Conservation (phyloP, 1,284 basidiomycete species). For the Moniliophthora roreri region DNA sequence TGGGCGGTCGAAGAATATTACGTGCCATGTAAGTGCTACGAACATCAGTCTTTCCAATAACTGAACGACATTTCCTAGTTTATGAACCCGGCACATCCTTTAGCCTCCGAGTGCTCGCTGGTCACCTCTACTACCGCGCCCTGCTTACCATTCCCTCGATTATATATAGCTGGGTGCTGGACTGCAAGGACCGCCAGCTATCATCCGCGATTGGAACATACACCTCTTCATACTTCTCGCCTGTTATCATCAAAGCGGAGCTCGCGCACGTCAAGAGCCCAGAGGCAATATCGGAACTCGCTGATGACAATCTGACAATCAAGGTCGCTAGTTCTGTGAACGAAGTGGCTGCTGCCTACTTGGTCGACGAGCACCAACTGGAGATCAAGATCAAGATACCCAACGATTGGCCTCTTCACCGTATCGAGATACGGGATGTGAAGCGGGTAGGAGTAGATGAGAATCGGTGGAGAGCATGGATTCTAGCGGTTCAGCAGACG, state of each 20-base stretch:
- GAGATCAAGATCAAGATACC: conserved; percentile 91
- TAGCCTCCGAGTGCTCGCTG: conserved; percentile 73
- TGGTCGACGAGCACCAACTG: conserved; percentile 92
- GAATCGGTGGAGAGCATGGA: conserved; percentile 91
- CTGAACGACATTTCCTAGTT: conserved; percentile 38
- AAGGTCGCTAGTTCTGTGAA: conserved; percentile 71
- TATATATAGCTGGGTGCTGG: conserved; percentile 83
- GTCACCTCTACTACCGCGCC: conserved; percentile 87
- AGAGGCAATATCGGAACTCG: conserved; percentile 60
- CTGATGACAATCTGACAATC: conserved; percentile 81
- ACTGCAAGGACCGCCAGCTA: conserved; percentile 88
- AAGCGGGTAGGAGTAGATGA: conserved; percentile 89
- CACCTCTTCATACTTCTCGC: conserved; percentile 88
- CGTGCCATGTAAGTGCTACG: conserved; percentile 64
- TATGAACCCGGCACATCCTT: conserved; percentile 58
- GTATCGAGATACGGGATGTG: conserved; percentile 86
- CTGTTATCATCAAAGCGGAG: conserved; percentile 85
- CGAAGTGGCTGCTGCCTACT: conserved; percentile 81
- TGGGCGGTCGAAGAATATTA: conserved; percentile 89
- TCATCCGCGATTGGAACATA: conserved; percentile 75
- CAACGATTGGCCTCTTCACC: conserved; percentile 87
- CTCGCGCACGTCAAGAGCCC: conserved; percentile 76
- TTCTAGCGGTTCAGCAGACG: conserved; percentile 90
- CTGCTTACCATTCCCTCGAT: conserved; percentile 81
- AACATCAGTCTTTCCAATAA: conserved; percentile 9